Percentiles rank a stretch among this genome's conserved stretches.
Evolutionary conservation across 306 rosid species (phyloP).

Genomic region (Quercus wislizeni): DNA sequence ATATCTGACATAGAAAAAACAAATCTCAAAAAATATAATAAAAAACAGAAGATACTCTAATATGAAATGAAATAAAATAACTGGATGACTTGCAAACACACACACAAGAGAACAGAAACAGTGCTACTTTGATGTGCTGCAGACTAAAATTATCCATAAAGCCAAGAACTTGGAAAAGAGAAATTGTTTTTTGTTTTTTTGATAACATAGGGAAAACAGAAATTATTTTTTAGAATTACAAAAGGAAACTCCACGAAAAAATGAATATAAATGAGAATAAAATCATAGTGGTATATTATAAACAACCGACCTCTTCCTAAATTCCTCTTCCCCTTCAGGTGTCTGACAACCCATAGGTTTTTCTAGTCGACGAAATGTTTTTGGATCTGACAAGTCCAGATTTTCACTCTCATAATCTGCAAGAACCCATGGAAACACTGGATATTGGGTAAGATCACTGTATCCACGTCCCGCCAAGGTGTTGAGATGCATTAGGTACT

Average conservation of each 20-base stretch:
- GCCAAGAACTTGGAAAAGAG: background rate
- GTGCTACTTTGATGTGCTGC: background rate
- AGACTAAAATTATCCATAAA: background rate
- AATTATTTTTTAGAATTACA: background rate
- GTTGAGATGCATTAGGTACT: conserved; percentile 98
- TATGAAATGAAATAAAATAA: background rate
- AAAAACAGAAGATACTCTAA: conserved; percentile 5
- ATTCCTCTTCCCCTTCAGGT: conserved; percentile 97
- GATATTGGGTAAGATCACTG: conserved; percentile 98
- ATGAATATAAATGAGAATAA: background rate
- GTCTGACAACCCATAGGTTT: conserved; percentile 99
- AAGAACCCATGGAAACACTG: conserved; percentile 99
- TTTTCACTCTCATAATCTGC: conserved; percentile 91
- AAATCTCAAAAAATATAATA: background rate
- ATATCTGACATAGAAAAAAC: conserved; percentile 43
- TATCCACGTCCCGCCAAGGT: conserved; percentile 99
- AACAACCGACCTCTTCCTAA: conserved; percentile 69
- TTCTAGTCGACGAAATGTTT: conserved; percentile 80
- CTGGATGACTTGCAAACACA: background rate
- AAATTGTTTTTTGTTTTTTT: background rate
- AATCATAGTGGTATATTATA: conserved; percentile 5
- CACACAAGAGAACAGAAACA: background rate
- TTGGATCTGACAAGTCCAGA: conserved; percentile 71
- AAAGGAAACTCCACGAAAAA: conserved; percentile 1
- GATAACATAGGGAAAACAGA: background rate